A percentile compares a stretch with the other conserved stretches of the same genome.
These are phyloP conservation scores for Glycine latifolia DNA, from an alignment of 306 rosid species.

Conservation along the genomic window DNA sequence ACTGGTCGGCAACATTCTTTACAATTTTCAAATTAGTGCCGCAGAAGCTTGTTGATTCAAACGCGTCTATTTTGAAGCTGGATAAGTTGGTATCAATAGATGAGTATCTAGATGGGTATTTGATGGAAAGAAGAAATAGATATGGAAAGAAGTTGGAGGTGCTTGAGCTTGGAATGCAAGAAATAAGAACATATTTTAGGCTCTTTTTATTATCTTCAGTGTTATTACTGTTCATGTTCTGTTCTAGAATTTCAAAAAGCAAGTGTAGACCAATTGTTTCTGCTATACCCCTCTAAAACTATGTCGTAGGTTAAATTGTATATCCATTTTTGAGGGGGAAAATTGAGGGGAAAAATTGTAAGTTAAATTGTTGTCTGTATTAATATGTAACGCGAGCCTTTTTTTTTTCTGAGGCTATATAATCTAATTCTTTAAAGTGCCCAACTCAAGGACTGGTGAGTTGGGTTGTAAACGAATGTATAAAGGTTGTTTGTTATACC, in stretches of 20 bases:
- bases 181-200: constrained; percentile 97
- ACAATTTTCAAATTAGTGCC: constrained; percentile 84
- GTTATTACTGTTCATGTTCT: constrained; percentile 90
- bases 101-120: constrained; percentile 92
- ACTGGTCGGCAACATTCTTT: constrained; percentile 96
- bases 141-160: constrained; percentile 96
- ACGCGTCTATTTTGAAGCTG: constrained; percentile 51
- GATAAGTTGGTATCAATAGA: constrained; percentile 89
- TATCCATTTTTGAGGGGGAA: constrained; percentile 50
- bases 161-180: constrained; percentile 96
- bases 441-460: background rate
- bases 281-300: constrained; percentile 66
- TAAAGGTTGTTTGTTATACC: background rate
- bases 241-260: constrained; percentile 93
- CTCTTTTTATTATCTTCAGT: constrained; percentile 91
- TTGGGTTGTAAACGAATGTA: constrained; percentile 26
- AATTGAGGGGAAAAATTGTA: constrained; percentile 20
- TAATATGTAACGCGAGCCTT: constrained; percentile 26
- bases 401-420: constrained; percentile 13
- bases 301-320: constrained; percentile 49
- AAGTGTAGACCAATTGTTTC: constrained; percentile 85
- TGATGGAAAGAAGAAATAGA: constrained; percentile 92
- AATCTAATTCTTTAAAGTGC: constrained; percentile 50
- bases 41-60: constrained; percentile 57
- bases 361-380: constrained; percentile 45